Base-by-base conservation (phyloP, 768 basidiomycete species). In the Termitomyces eurrhizus region DNA sequence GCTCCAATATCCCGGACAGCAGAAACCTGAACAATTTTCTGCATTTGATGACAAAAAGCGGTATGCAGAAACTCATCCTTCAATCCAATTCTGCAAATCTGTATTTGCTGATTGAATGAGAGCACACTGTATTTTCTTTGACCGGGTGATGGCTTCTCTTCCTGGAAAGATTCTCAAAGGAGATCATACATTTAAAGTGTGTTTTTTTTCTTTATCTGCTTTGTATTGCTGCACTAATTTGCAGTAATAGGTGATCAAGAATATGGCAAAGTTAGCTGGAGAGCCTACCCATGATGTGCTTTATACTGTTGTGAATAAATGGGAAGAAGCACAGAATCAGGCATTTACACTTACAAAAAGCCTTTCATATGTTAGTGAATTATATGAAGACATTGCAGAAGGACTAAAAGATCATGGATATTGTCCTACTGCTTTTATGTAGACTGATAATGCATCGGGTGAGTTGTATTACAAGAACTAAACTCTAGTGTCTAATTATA, bases 321-420 rank as follows among this genome's bases (percentile, higher is more conserved):
- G 8, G n/a, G n/a, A n/a, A n/a, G n/a, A n/a, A n/a, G n/a, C n/a
- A n/a, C n/a, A n/a, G n/a, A n/a, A n/a, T n/a, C n/a, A n/a, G n/a
- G n/a, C n/a, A n/a, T n/a, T n/a, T n/a, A n/a, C n/a, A n/a, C n/a
- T n/a, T n/a, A n/a, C n/a, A n/a, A n/a, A n/a, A n/a, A n/a, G n/a
- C n/a, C n/a, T n/a, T n/a, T n/a, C n/a, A n/a, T n/a, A n/a, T n/a
- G n/a, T n/a, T n/a, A 36, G 58, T 51, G 39, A 58, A 29, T 33
- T 58, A 29, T 58, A 58, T 35, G 39, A 58, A 49, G 57, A 58
- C n/a, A 51, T 58, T 58, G 48, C 57, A 4, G 50, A 58, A 21
- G 49, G 50, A 4, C 57, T 46, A 7, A 45, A 24, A n/a, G n/a
- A n/a, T n/a, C n/a, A n/a, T n/a, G n/a, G n/a, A n/a, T n/a, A n/a